Evolutionary conservation across 208 protist genomes (phyloP).

Genomic region (Acanthamoeba sp.): DNA sequence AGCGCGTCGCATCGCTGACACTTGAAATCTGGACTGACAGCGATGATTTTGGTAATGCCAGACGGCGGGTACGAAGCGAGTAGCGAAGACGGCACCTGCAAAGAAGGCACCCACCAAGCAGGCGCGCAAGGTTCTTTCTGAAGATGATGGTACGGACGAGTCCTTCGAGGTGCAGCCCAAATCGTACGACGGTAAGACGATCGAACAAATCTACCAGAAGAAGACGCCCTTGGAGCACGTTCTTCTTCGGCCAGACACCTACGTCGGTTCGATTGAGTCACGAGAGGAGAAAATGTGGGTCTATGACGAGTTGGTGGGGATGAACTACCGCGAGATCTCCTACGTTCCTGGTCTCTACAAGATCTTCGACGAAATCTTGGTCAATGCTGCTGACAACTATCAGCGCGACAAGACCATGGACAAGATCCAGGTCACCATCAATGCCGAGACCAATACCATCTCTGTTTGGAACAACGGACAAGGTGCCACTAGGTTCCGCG

Average conservation of each 20-base stretch:
- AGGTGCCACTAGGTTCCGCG: conserved; percentile 90
- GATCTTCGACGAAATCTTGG: conserved; percentile 99
- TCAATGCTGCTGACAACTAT: conserved; percentile 99
- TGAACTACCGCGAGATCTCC: conserved; percentile 95
- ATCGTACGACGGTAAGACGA: conserved; percentile 54
- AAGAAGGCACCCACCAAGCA: conserved; percentile 6
- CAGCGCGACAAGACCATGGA: conserved; percentile 95
- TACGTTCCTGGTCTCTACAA: conserved; percentile 99
- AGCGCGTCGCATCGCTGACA: not conserved
- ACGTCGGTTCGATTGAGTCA: conserved; percentile 96
- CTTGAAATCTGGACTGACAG: not conserved
- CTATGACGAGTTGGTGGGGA: conserved; percentile 93
- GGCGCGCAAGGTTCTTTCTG: not conserved
- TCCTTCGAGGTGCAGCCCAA: conserved; percentile 47
- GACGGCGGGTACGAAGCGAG: not conserved
- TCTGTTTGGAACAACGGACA: conserved; percentile 99
- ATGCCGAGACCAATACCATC: conserved; percentile 94
- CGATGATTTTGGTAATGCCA: not conserved
- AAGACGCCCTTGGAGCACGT: conserved; percentile 99
- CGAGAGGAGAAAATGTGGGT: conserved; percentile 96
- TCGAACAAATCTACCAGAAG: conserved; percentile 93
- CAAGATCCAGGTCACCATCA: conserved; percentile 94
- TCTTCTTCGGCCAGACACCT: conserved; percentile 99
- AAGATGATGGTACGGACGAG: not conserved
- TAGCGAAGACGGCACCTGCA: not conserved